Conservation (phyloP, 345 rosid species). For the Heritiera fomes region DNA sequence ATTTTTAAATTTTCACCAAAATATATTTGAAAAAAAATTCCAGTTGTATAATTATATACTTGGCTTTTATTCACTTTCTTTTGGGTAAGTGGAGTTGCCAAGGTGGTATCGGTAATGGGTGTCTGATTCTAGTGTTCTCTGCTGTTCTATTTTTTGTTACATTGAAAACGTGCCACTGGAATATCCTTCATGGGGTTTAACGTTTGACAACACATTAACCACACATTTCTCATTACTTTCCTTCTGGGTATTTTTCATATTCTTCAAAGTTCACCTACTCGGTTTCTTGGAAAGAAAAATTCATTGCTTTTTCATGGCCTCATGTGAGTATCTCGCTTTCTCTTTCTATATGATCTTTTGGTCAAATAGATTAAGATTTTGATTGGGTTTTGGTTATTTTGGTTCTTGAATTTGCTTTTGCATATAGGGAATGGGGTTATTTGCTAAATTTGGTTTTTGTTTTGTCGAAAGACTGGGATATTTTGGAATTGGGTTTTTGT, state of each 20-base stretch:
- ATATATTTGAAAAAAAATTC: too few species aligned
- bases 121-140: neutral
- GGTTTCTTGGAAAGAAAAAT: neutral
- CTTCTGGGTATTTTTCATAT: neutral
- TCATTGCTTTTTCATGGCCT: slow-evolving; percentile 18
- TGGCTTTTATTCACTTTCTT: too few species aligned
- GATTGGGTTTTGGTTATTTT: slow-evolving; percentile 3
- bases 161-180: neutral
- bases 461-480: neutral
- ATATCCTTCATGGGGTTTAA: slow-evolving; percentile 15
- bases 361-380: neutral
- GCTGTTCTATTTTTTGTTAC: neutral
- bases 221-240: neutral
- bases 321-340: slow-evolving; percentile 18
- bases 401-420: slow-evolving; percentile 9
- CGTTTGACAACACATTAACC: slow-evolving; percentile 2
- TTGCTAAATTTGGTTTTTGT: neutral
- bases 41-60: too few species aligned
- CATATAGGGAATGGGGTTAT: neutral
- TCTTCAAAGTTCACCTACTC: neutral
- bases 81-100: too few species aligned
- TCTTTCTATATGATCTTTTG: neutral
- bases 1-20: too few species aligned
- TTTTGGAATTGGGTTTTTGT: neutral
- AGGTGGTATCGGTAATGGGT: neutral